These are phyloP conservation scores for Coffea humblotiana DNA, from an alignment of 305 asterid genomes.

Conservation along the genomic window DNA sequence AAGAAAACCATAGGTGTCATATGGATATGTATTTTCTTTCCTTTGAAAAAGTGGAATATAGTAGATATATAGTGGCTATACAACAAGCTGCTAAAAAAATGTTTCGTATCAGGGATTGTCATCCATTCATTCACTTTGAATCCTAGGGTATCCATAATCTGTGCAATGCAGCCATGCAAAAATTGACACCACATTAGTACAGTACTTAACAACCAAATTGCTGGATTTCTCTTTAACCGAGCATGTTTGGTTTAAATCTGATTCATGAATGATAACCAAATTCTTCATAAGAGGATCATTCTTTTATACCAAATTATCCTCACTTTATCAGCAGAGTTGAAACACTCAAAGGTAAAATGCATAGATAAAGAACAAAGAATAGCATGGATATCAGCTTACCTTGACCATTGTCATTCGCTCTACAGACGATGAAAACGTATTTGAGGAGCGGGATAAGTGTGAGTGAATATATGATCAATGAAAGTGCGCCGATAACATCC, in stretches of 20 bases:
- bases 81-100: too few relatives aligned
- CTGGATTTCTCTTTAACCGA: not conserved
- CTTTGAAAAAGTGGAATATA: not conserved
- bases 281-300: not conserved
- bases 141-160: not conserved
- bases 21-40: not conserved
- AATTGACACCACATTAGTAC: not conserved
- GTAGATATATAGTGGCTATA: too few relatives aligned
- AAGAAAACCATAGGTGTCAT: not conserved
- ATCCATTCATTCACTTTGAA: not conserved
- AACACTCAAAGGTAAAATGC: not conserved
- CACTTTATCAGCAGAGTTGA: not conserved
- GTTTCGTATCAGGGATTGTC: too few relatives aligned
- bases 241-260: not conserved
- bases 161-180: not conserved
- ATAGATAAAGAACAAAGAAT: not conserved
- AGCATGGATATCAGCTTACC: conserved; percentile 42
- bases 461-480: conserved; percentile 88
- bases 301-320: not conserved
- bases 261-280: not conserved
- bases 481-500: conserved; percentile 91
- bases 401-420: conserved; percentile 98
- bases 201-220: not conserved
- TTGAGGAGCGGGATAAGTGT: conserved; percentile 94
- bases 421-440: conserved; percentile 91